Evolutionary conservation across 2,329 filamentous ascomycete genomes (phyloP).

Genomic region (Xylariaceae sp.): DNA sequence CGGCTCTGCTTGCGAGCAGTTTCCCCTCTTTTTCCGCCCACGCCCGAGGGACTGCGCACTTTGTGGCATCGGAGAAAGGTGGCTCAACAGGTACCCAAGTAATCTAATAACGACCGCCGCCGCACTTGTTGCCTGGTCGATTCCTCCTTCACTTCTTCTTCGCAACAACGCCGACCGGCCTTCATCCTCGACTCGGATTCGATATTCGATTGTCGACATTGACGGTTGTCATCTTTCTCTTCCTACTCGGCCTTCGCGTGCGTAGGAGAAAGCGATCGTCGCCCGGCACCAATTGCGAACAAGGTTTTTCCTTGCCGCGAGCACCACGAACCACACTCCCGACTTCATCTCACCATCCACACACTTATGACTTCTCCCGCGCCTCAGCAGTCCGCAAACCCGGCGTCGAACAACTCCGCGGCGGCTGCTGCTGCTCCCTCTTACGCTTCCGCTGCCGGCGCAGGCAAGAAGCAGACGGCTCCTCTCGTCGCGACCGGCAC

Average conservation of each 20-base stretch:
- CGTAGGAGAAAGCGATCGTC: conserved; percentile 9
- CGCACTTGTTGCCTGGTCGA: conserved; percentile 8
- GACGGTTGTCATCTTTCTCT: conserved; percentile 9
- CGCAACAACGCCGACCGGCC: too few species aligned
- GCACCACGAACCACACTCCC: neutral
- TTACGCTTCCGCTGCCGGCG: conserved; percentile 61
- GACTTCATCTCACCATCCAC: neutral
- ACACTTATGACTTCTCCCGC: conserved; percentile 55
- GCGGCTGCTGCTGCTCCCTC: conserved; percentile 51
- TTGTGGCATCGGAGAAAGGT: conserved; percentile 6
- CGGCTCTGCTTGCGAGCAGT: too few species aligned
- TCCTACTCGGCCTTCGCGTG: conserved; percentile 11
- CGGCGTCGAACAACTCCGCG: conserved; percentile 50
- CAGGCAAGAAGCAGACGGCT: conserved; percentile 55
- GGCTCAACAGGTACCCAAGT: conserved; percentile 6
- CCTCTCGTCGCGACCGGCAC: conserved; percentile 55
- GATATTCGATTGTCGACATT: conserved; percentile 20
- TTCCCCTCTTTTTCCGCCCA: too few species aligned
- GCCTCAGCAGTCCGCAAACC: conserved; percentile 43
- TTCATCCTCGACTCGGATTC: conserved; percentile 19
- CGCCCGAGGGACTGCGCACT: too few species aligned
- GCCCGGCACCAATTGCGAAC: too few species aligned
- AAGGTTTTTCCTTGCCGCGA: conserved; percentile 5
- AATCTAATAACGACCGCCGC: conserved; percentile 14
- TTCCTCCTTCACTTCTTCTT: conserved; percentile 15